phyloP scores from a whole-genome alignment of 1,139 yeast genomes.

The Pichia inconspicua region DNA sequence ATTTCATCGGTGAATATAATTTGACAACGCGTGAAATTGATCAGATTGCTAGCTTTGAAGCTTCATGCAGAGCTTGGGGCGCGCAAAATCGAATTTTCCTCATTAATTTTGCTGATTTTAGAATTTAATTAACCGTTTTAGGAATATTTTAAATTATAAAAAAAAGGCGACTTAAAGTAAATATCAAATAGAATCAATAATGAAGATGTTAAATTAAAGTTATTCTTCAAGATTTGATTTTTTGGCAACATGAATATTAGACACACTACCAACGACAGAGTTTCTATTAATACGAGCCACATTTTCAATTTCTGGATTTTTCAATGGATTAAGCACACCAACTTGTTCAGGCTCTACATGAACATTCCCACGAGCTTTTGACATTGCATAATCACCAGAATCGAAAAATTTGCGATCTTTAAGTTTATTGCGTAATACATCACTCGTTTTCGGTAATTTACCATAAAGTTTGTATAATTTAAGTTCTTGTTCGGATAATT shows the following conservation, averaged over 20 bases:
- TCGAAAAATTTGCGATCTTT: slow-evolving; percentile 92
- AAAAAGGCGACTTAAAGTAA: background rate
- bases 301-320: slow-evolving; percentile 27
- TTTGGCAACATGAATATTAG: slow-evolving; percentile 5
- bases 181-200: background rate
- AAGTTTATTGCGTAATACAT: slow-evolving; percentile 67
- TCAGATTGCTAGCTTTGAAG: too few species aligned
- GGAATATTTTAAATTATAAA: background rate
- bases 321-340: slow-evolving; percentile 26
- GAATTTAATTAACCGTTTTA: background rate
- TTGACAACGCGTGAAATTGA: too few species aligned
- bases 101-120: too few species aligned
- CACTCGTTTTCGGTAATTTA: slow-evolving; percentile 79
- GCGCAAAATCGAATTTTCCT: too few species aligned
- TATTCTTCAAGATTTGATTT: slow-evolving; percentile 27
- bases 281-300: slow-evolving; percentile 31
- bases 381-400: slow-evolving; percentile 95
- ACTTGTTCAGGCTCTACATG: slow-evolving; percentile 18
- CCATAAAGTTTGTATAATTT: slow-evolving; percentile 77
- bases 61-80: too few species aligned
- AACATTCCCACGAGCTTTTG: slow-evolving; percentile 42
- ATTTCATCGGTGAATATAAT: too few species aligned
- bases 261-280: slow-evolving; percentile 26
- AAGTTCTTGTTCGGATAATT: slow-evolving; percentile 60
- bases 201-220: background rate